Evolutionary conservation across 345 rosid genomes (phyloP), one percentile per base, ranked within the genome.

Genomic region (Salix exigua): DNA sequence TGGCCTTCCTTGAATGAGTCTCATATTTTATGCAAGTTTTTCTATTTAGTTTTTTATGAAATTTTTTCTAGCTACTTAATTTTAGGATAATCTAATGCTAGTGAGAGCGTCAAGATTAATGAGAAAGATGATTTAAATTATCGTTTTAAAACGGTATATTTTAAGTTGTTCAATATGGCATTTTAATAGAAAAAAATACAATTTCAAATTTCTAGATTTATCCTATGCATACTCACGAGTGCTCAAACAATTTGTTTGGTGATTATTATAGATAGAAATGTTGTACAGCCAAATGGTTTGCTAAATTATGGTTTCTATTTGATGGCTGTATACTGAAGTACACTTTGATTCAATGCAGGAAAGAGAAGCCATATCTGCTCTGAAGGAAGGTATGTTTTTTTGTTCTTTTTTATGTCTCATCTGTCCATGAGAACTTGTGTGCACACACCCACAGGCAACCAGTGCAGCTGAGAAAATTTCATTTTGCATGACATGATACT

Each of bases 331-430:
- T 67, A 9, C 50, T 44, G n/a, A 51, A 70, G 55, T 26, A 12
- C 25, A 53, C 38, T 77, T 33, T 62, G 62, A 68, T 81, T 72
- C 75, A 75, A 14, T 82, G 86, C 89, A 94, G 98, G 93, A 81
- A 30, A 89, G 48, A 46, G 96, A 90, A 63, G 90, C 86, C 37
- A 74, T 79, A 74, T 78, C 92, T 75, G 89, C 90, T 72, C 86
- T 94, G 25, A 89, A 84, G 76, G 98, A 90, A 17, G 97, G 98
- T 94, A 89, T 25, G 78, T 33, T 50, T 76, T 77, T 28, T 63
- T 25, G 14, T 42, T 70, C 37, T 9, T 53, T 18, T 33, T 72
- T 75, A 8, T 51, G 10, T 51, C 58, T 51, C 58, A 19, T 51
- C 23, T 51, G 23, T 1, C 18, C 50, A 13, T 46, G 50, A 46